phyloP scores from a whole-genome alignment of 1,284 basidiomycete species.

The Ustilago cynodontis region DNA sequence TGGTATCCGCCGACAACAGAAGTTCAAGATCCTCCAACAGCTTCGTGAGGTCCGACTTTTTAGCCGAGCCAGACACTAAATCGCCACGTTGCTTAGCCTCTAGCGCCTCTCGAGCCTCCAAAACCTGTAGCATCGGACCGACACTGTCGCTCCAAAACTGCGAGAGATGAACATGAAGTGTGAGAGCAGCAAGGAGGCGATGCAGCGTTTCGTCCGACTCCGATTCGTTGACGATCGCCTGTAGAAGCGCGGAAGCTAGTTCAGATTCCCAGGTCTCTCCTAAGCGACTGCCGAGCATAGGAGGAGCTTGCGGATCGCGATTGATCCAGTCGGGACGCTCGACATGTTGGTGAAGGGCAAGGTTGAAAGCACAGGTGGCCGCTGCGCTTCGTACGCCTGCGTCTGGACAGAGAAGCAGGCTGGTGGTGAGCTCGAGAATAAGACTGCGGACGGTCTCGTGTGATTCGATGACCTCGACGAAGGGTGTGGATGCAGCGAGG shows the following conservation, averaged over 20 bases:
- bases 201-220: slow-evolving; percentile 78
- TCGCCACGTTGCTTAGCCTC: slow-evolving; percentile 5
- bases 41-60: slow-evolving; percentile 23
- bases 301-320: slow-evolving; percentile 71
- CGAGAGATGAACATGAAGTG: slow-evolving; percentile 78
- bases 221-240: slow-evolving; percentile 79
- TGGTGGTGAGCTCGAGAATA: slow-evolving; percentile 75
- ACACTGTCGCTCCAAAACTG: slow-evolving; percentile 74
- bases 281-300: slow-evolving; percentile 75
- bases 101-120: slow-evolving; percentile 71
- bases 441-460: slow-evolving; percentile 71
- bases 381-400: slow-evolving; percentile 80
- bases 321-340: slow-evolving; percentile 41
- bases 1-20: slow-evolving; percentile 20
- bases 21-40: slow-evolving; percentile 31
- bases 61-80: slow-evolving; percentile 28
- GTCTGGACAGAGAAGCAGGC: slow-evolving; percentile 78
- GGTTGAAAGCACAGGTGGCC: slow-evolving; percentile 83
- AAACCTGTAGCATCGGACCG: slow-evolving; percentile 78
- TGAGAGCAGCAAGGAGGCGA: slow-evolving; percentile 81
- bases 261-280: slow-evolving; percentile 80
- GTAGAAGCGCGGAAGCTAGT: slow-evolving; percentile 81
- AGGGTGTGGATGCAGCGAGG: slow-evolving; percentile 74
- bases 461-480: slow-evolving; percentile 74
- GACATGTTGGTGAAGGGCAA: slow-evolving; percentile 71